These are phyloP conservation scores for Leccinum incarnatum DNA, from an alignment of 768 basidiomycete genomes.

Conservation along the genomic window DNA sequence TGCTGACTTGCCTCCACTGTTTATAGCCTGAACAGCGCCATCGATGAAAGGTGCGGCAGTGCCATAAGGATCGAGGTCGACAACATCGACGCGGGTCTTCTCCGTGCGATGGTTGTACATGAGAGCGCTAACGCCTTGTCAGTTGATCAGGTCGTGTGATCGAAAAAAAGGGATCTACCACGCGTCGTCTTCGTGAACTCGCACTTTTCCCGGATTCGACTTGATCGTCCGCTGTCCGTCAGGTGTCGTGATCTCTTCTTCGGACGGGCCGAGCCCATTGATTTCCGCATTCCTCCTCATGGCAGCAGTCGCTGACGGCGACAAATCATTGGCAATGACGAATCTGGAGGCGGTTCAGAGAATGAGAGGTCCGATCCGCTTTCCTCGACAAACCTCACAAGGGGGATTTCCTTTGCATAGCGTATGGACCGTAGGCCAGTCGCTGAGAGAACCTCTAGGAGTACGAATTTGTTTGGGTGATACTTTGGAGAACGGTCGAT, in stretches of 20 bases:
- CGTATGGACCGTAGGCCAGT: slow-evolving; percentile 95
- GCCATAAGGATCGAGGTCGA: slow-evolving; percentile 98
- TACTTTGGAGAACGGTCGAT: slow-evolving; percentile 35
- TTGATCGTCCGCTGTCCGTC: slow-evolving; percentile 11
- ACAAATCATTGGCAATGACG: slow-evolving; percentile 94
- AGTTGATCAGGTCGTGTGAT: neutral
- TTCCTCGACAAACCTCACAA: slow-evolving; percentile 62
- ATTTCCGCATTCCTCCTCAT: slow-evolving; percentile 84
- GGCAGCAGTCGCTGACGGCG: slow-evolving; percentile 73
- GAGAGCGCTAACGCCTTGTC: slow-evolving; percentile 52
- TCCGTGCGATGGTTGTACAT: slow-evolving; percentile 89
- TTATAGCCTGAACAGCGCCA: slow-evolving; percentile 83
- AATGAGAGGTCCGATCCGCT: slow-evolving; percentile 1
- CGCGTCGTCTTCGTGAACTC: slow-evolving; percentile 91
- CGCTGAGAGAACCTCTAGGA: slow-evolving; percentile 93
- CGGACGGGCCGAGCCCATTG: slow-evolving; percentile 61
- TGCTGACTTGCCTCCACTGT: slow-evolving; percentile 72
- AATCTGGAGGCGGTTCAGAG: slow-evolving; percentile 57
- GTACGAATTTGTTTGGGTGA: slow-evolving; percentile 62
- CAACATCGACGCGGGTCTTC: slow-evolving; percentile 76
- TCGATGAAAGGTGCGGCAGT: slow-evolving; percentile 97
- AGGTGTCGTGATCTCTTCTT: slow-evolving; percentile 19
- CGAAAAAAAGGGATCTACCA: slow-evolving; percentile 51
- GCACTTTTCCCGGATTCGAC: slow-evolving; percentile 51
- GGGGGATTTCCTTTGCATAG: slow-evolving; percentile 95